phyloP scores from a whole-genome alignment of 129 eudicot species.

The Ambrosia artemisiifolia region DNA sequence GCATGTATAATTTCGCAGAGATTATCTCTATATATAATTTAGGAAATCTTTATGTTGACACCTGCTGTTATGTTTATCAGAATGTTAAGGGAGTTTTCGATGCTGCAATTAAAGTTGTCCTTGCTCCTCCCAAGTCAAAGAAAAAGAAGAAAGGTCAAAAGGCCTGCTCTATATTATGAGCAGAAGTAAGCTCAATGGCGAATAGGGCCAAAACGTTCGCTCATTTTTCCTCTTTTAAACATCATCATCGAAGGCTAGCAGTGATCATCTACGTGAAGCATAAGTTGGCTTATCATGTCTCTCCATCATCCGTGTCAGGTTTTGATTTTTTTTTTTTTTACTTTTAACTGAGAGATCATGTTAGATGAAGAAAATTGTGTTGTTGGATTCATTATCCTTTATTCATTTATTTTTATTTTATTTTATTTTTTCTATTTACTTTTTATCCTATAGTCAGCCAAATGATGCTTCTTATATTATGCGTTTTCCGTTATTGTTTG shows the following conservation, averaged over 20 bases:
- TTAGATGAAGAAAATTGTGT: conserved; percentile 30
- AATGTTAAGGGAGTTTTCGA: conserved; percentile 82
- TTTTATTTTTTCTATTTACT: conserved; percentile 25
- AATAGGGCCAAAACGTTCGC: not conserved
- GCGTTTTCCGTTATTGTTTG: not conserved
- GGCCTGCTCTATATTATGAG: conserved; percentile 84
- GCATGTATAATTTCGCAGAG: conserved; percentile 30
- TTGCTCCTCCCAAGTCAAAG: conserved; percentile 80
- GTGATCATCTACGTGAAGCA: conserved; percentile 21
- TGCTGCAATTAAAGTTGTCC: conserved; percentile 90
- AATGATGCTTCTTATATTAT: conserved; percentile 23
- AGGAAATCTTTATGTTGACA: conserved; percentile 3
- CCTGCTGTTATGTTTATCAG: conserved; percentile 20
- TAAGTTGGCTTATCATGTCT: conserved; percentile 30
- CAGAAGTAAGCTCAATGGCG: conserved; percentile 19
- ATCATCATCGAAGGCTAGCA: conserved; percentile 23
- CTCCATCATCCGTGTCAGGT: conserved; percentile 26
- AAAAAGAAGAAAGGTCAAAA: conserved; percentile 78
- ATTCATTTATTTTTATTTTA: conserved; percentile 31
- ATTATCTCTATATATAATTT: not conserved
- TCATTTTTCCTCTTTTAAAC: not conserved
- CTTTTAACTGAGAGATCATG: conserved; percentile 29
- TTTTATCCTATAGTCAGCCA: conserved; percentile 25
- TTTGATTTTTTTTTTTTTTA: conserved; percentile 35
- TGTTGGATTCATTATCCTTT: conserved; percentile 31